Evolutionary conservation across 2,329 filamentous ascomycete genomes (phyloP).

Genomic region (Plenodomus tracheiphilus): DNA sequence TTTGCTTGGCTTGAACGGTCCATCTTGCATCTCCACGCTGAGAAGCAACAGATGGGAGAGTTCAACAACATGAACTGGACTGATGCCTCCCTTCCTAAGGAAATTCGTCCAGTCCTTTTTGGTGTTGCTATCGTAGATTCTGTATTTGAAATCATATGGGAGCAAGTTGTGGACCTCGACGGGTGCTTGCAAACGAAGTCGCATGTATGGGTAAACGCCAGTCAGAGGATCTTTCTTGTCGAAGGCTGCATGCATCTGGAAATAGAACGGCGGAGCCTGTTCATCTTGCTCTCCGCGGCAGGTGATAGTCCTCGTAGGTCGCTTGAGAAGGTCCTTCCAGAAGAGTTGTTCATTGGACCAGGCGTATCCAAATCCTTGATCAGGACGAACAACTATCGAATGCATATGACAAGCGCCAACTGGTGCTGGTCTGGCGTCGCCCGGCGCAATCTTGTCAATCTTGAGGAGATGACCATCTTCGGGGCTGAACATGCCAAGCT

Average conservation of each 20-base stretch:
- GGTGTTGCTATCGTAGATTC: conserved; percentile 98
- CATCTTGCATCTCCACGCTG: conserved; percentile 96
- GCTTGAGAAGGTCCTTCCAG: conserved; percentile 88
- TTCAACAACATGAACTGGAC: conserved; percentile 95
- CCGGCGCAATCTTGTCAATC: conserved; percentile 95
- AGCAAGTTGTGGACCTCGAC: conserved; percentile 93
- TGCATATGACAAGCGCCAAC: conserved; percentile 92
- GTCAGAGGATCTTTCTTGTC: conserved; percentile 83
- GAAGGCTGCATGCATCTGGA: conserved; percentile 87
- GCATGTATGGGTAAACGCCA: conserved; percentile 91
- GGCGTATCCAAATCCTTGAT: conserved; percentile 93
- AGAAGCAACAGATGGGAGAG: conserved; percentile 89
- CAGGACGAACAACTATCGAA: conserved; percentile 82
- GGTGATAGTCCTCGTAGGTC: conserved; percentile 82
- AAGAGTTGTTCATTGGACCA: conserved; percentile 90
- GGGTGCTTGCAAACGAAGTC: conserved; percentile 85
- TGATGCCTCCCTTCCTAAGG: conserved; percentile 91
- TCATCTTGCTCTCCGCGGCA: conserved; percentile 86
- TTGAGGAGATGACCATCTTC: conserved; percentile 89
- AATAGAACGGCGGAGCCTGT: conserved; percentile 82
- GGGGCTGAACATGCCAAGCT: conserved; percentile 86
- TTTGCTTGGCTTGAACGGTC: conserved; percentile 89
- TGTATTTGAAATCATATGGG: conserved; percentile 98
- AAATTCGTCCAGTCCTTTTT: conserved; percentile 99
- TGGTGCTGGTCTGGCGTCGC: conserved; percentile 84